phyloP scores from a whole-genome alignment of 1,284 basidiomycete genomes.

The Ustilago tritici region DNA sequence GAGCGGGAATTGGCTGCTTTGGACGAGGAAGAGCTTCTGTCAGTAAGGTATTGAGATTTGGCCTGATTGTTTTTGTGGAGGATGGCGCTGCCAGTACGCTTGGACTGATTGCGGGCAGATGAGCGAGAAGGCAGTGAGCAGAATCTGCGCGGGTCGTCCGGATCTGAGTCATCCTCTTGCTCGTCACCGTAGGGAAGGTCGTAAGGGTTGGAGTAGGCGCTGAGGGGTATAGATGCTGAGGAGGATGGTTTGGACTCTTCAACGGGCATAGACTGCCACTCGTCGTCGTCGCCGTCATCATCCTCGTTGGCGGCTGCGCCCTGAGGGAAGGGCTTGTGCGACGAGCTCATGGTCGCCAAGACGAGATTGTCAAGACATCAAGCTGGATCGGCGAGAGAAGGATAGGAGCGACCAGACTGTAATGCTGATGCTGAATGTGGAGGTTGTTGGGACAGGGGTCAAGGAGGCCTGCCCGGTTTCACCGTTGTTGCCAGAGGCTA shows the following conservation, averaged over 20 bases:
- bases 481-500: neutral
- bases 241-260: constrained; percentile 5
- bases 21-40: constrained; percentile 10
- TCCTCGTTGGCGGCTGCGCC: constrained; percentile 3
- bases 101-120: constrained; percentile 14
- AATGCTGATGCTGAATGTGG: neutral
- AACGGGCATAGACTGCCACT: constrained; percentile 63
- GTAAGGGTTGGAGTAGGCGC: constrained; percentile 35
- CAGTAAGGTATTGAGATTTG: constrained; percentile 28
- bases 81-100: constrained; percentile 18
- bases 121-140: constrained; percentile 36
- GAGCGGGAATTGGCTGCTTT: constrained; percentile 11
- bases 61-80: constrained; percentile 28
- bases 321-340: constrained; percentile 6
- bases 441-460: neutral
- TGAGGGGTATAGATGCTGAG: constrained; percentile 21
- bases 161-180: constrained; percentile 47
- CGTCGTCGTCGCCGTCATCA: constrained; percentile 52
- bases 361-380: constrained; percentile 1
- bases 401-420: neutral
- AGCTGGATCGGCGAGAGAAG: constrained; percentile 6
- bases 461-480: neutral
- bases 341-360: constrained; percentile 39
- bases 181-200: constrained; percentile 48
- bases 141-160: constrained; percentile 46